A percentile compares a stretch with the other conserved stretches of the same genome.
Conservation (phyloP, 208 protist species). For the Acanthamoeba healyi region DNA sequence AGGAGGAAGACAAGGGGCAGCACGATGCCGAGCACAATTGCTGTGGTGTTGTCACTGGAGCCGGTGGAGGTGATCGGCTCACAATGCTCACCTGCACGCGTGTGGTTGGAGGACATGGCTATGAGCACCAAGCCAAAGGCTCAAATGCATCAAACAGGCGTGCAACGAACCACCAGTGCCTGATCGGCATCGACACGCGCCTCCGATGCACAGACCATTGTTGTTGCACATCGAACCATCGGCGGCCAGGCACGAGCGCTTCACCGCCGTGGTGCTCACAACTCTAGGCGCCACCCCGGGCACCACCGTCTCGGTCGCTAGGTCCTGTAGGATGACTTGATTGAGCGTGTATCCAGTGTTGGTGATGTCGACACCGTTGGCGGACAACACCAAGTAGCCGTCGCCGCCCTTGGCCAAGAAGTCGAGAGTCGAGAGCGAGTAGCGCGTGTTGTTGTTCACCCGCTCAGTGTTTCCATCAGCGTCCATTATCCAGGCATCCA, state of each 20-base stretch:
- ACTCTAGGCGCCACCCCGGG: background rate
- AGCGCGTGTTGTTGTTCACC: background rate
- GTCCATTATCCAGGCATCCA: background rate
- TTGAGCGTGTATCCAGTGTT: slow-evolving; percentile 3
- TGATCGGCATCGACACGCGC: background rate
- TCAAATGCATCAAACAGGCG: background rate
- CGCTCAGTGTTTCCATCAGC: too few species aligned
- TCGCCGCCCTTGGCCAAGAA: slow-evolving; percentile 40
- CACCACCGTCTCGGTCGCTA: background rate
- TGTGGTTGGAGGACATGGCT: background rate
- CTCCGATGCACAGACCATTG: background rate
- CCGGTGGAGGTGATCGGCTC: background rate
- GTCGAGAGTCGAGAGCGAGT: background rate
- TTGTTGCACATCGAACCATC: slow-evolving; percentile 11
- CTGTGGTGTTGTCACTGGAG: slow-evolving; percentile 6
- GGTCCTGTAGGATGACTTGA: background rate
- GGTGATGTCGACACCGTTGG: background rate
- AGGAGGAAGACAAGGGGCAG: slow-evolving; percentile 10
- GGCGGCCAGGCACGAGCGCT: background rate
- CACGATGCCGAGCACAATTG: slow-evolving; percentile 10
- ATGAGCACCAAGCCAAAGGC: background rate
- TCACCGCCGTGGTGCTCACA: background rate
- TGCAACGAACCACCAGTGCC: background rate
- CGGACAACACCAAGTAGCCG: background rate
- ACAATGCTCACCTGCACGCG: background rate